Conservation (phyloP, 208 protist species). For the Acanthamoeba sp. region DNA sequence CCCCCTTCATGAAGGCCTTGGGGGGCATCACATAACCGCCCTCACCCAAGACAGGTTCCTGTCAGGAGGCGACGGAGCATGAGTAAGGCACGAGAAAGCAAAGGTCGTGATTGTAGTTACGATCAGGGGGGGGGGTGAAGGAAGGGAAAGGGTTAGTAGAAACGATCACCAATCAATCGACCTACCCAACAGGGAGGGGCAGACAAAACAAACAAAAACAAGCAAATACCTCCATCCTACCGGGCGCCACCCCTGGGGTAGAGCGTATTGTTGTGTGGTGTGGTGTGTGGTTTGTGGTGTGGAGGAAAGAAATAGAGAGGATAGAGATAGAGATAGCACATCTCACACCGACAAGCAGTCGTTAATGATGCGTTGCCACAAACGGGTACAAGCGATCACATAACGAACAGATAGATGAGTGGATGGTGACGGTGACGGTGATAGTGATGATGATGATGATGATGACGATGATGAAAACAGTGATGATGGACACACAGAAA, state of each 20-base stretch:
- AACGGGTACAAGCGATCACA: neutral
- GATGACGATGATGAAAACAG: too few species aligned
- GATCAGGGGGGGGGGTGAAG: too few species aligned
- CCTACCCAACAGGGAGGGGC: neutral
- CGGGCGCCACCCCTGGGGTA: conserved; percentile 31
- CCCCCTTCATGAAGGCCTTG: conserved; percentile 61
- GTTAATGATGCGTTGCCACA: conserved; percentile 31
- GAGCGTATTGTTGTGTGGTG: neutral
- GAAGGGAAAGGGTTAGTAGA: neutral
- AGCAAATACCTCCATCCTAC: conserved; percentile 27
- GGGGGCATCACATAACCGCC: conserved; percentile 70
- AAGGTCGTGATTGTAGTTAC: neutral
- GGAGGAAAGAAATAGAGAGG: conserved; percentile 23
- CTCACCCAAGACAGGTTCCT: conserved; percentile 82
- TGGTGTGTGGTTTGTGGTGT: neutral
- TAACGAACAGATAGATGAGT: neutral
- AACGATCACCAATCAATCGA: neutral
- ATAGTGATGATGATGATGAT: neutral
- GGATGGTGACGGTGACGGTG: neutral
- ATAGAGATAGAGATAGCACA: neutral
- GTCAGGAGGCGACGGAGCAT: neutral
- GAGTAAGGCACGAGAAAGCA: neutral
- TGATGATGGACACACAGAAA: too few species aligned
- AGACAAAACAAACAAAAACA: neutral
- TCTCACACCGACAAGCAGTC: conserved; percentile 11